These are phyloP conservation scores for Naganishia randhawae DNA, from an alignment of 768 basidiomycete species.

Conservation along the genomic window DNA sequence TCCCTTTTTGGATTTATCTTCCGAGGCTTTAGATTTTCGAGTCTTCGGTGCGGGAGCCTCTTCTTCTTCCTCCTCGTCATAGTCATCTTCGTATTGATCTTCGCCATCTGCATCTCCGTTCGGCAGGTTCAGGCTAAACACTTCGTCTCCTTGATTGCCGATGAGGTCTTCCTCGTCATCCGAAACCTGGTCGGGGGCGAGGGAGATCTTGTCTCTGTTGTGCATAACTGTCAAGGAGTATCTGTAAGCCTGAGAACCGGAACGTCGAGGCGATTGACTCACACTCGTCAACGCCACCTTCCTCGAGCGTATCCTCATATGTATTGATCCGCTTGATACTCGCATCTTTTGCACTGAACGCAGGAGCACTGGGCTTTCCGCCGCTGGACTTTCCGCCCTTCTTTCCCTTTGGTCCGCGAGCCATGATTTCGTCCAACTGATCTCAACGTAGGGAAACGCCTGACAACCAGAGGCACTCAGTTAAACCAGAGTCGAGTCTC, in stretches of 20 bases:
- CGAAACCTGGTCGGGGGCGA: constrained; percentile 53
- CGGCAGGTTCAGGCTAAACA: constrained; percentile 60
- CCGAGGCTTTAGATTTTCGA: constrained; percentile 35
- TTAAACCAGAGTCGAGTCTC: no score
- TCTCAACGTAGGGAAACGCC: no score
- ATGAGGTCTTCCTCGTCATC: constrained; percentile 46
- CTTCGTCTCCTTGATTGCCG: constrained; percentile 67
- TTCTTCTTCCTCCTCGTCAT: constrained; percentile 53
- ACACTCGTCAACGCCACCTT: constrained; percentile 49
- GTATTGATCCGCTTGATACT: constrained; percentile 36
- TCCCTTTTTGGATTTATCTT: constrained; percentile 41
- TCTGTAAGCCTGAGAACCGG: neutral
- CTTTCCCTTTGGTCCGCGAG: constrained; percentile 11
- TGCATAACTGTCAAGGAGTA: constrained; percentile 41
- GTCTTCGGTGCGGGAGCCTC: constrained; percentile 30
- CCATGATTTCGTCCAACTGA: neutral
- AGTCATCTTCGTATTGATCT: constrained; percentile 54
- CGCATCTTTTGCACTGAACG: neutral
- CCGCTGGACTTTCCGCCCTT: neutral
- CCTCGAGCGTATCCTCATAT: constrained; percentile 49
- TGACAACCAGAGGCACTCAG: no score
- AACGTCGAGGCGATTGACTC: constrained; percentile 26
- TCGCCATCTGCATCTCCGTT: constrained; percentile 47
- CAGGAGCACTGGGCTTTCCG: constrained; percentile 1
- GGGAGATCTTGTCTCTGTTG: constrained; percentile 67